Conservation (phyloP, 2,329 filamentous ascomycete species). For the Colletotrichum musicola region DNA sequence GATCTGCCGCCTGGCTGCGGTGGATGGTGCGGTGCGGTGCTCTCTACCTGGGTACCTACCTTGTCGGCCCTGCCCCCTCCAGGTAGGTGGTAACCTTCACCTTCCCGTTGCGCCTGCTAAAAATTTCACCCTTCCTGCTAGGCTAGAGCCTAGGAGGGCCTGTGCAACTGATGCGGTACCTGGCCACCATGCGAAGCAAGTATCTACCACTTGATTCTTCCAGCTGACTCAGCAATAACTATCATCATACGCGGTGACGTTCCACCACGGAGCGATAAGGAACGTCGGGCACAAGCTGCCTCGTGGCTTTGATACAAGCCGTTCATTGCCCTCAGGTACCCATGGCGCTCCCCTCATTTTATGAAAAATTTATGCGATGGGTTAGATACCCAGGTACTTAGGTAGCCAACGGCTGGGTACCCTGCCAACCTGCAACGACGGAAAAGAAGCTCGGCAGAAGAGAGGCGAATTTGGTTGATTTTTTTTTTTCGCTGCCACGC, state of each 20-base stretch:
- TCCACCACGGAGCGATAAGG: background rate
- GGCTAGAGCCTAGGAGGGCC: no score
- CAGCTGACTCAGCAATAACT: constrained; percentile 4
- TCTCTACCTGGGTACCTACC: background rate
- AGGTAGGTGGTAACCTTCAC: no score
- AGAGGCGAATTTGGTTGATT: background rate
- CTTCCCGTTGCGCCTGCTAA: no score
- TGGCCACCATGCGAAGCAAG: constrained; percentile 1
- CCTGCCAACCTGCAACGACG: constrained; percentile 4
- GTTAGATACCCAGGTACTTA: constrained; percentile 2
- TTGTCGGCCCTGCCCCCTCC: no score
- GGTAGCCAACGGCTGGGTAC: background rate
- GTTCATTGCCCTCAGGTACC: constrained; percentile 35
- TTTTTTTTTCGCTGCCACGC: no score
- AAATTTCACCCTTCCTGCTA: no score
- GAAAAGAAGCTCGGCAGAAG: background rate
- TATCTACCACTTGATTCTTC: background rate
- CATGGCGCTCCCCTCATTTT: constrained; percentile 21
- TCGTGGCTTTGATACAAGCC: constrained; percentile 21
- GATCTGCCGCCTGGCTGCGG: constrained; percentile 30
- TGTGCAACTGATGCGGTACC: no score
- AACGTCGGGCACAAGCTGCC: constrained; percentile 1
- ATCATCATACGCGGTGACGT: background rate
- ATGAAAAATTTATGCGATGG: constrained; percentile 36
- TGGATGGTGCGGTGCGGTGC: constrained; percentile 23